These are phyloP conservation scores for Rhynchospora breviuscula DNA, from an alignment of 176 grass and related monocot species.

Conservation along the genomic window DNA sequence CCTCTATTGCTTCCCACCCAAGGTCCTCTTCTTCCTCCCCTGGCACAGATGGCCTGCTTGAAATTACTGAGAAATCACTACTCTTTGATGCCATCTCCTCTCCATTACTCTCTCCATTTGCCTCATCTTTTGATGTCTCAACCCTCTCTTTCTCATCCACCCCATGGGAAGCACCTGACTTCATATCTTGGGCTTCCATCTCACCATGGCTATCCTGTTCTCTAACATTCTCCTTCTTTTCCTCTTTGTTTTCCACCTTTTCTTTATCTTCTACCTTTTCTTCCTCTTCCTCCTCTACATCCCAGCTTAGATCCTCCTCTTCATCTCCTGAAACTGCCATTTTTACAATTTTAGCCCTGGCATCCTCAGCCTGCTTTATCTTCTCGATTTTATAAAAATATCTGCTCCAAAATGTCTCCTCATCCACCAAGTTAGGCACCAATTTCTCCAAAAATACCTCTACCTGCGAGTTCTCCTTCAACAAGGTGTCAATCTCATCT, in stretches of 20 bases:
- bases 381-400: constrained; percentile 86
- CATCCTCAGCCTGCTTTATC: constrained; percentile 82
- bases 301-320: constrained; percentile 75
- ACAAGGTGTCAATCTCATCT: constrained; percentile 60
- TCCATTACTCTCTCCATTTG: constrained; percentile 22
- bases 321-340: constrained; percentile 67
- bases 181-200: neutral
- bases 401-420: constrained; percentile 69
- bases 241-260: constrained; percentile 30
- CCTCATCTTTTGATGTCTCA: constrained; percentile 20
- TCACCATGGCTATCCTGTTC: constrained; percentile 12
- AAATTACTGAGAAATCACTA: constrained; percentile 53
- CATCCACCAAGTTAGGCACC: constrained; percentile 63
- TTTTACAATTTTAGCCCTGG: constrained; percentile 71
- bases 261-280: constrained; percentile 21
- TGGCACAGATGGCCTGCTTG: constrained; percentile 28
- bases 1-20: constrained; percentile 79
- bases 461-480: constrained; percentile 60
- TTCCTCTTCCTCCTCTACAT: constrained; percentile 59
- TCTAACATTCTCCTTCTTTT: constrained; percentile 20
- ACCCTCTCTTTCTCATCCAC: constrained; percentile 9
- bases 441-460: constrained; percentile 92
- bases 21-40: constrained; percentile 66
- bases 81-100: constrained; percentile 41
- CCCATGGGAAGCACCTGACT: constrained; percentile 3